Percentiles rank a stretch among this genome's conserved stretches.
These are phyloP conservation scores for Xylariaceae sp. DNA, from an alignment of 2,329 filamentous ascomycete genomes.

Conservation along the genomic window DNA sequence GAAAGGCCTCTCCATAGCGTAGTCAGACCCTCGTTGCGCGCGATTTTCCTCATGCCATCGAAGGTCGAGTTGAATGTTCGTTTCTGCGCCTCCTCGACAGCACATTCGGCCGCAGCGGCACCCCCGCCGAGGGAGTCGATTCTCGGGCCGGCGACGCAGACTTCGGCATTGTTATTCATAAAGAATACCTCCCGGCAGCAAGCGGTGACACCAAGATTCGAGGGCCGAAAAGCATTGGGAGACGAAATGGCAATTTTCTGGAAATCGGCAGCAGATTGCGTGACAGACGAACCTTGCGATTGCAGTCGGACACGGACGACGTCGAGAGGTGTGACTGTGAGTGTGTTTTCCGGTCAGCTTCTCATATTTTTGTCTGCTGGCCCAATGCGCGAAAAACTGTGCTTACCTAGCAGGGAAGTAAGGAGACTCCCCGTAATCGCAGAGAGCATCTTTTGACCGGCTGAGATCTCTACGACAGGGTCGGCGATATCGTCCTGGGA, in stretches of 20 bases:
- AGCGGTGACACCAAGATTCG: slow-evolving; percentile 84
- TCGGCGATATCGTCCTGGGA: slow-evolving; percentile 33
- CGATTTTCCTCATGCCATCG: slow-evolving; percentile 90
- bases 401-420: slow-evolving; percentile 77
- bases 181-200: slow-evolving; percentile 98
- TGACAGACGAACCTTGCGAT: slow-evolving; percentile 57
- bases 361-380: background rate
- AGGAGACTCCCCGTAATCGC: slow-evolving; percentile 86
- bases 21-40: slow-evolving; percentile 80
- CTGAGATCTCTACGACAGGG: slow-evolving; percentile 64
- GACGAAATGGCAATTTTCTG: slow-evolving; percentile 52
- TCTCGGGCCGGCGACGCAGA: slow-evolving; percentile 69
- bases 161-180: slow-evolving; percentile 77
- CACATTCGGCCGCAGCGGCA: slow-evolving; percentile 61
- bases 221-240: slow-evolving; percentile 64
- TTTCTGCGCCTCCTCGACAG: slow-evolving; percentile 80
- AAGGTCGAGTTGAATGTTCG: slow-evolving; percentile 85
- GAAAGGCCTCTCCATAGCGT: slow-evolving; percentile 91
- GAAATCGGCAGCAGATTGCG: slow-evolving; percentile 48
- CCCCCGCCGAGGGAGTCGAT: slow-evolving; percentile 41
- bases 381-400: background rate
- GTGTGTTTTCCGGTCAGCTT: slow-evolving; percentile 10
- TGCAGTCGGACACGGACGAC: slow-evolving; percentile 94
- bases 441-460: slow-evolving; percentile 89
- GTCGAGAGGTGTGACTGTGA: slow-evolving; percentile 84